Percentiles rank a stretch among this genome's conserved stretches.
phyloP scores from a whole-genome alignment of 75 land plant genomes.

The Azolla pinnata region DNA sequence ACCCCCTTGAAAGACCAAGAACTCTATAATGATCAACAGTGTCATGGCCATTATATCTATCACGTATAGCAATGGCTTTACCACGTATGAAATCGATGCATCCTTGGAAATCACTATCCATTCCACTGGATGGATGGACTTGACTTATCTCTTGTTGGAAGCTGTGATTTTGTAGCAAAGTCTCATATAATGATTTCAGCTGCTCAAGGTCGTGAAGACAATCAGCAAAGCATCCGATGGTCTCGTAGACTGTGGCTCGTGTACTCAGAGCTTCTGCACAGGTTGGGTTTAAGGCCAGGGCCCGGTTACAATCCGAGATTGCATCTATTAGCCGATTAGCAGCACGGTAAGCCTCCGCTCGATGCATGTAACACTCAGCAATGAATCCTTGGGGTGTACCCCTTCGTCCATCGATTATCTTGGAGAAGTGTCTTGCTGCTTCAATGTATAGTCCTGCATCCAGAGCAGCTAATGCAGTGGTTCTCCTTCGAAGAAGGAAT shows the following conservation, averaged over 20 bases:
- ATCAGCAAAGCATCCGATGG: slow-evolving; percentile 45
- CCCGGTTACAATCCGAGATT: slow-evolving; percentile 60
- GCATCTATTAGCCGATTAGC: slow-evolving; percentile 52
- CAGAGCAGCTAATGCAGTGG: slow-evolving; percentile 58
- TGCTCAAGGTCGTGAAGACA: slow-evolving; percentile 58
- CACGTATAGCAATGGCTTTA: slow-evolving; percentile 35
- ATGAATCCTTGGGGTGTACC: slow-evolving; percentile 55
- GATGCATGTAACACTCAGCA: slow-evolving; percentile 48
- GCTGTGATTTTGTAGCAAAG: slow-evolving; percentile 50
- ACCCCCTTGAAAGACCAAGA: slow-evolving; percentile 51
- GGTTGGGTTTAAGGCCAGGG: slow-evolving; percentile 51
- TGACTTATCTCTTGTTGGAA: slow-evolving; percentile 40
- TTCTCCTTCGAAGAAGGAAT: slow-evolving; percentile 54
- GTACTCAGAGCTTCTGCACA: slow-evolving; percentile 45
- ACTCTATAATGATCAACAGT: slow-evolving; percentile 51
- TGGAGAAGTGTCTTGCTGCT: slow-evolving; percentile 57
- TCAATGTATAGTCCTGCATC: slow-evolving; percentile 64
- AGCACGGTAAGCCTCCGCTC: slow-evolving; percentile 42
- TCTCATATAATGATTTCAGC: slow-evolving; percentile 46
- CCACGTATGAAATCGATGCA: slow-evolving; percentile 21
- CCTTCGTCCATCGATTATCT: slow-evolving; percentile 58
- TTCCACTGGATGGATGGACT: slow-evolving; percentile 33
- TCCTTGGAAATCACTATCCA: slow-evolving; percentile 42
- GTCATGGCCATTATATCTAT: slow-evolving; percentile 17
- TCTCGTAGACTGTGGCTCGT: slow-evolving; percentile 43